These are phyloP conservation scores for Adansonia rubrostipa DNA, from an alignment of 441 rosid genomes.

Conservation along the genomic window DNA sequence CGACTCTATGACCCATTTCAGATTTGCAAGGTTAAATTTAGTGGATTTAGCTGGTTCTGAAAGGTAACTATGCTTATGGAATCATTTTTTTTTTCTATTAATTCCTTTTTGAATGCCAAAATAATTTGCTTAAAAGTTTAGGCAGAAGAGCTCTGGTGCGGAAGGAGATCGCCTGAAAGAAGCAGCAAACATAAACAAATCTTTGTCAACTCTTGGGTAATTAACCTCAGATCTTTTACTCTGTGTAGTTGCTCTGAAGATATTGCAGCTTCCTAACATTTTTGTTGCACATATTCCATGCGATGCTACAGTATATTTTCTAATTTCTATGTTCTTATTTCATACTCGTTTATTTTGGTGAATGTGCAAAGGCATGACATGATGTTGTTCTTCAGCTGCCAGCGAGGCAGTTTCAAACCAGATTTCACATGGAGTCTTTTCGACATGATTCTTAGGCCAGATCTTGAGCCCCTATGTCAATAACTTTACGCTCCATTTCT, in stretches of 20 bases:
- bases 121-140: slow-evolving; percentile 39
- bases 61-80: slow-evolving; percentile 53
- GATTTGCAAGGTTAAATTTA: slow-evolving; percentile 93
- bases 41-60: slow-evolving; percentile 99
- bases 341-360: slow-evolving; percentile 11
- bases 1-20: slow-evolving; percentile 78
- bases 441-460: slow-evolving; percentile 11
- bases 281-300: slow-evolving; percentile 17
- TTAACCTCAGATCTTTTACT: slow-evolving; percentile 26
- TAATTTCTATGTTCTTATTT: slow-evolving; percentile 22
- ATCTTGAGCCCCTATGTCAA: background rate
- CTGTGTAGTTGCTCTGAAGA: slow-evolving; percentile 5
- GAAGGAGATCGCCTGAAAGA: slow-evolving; percentile 98
- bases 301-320: slow-evolving; percentile 21
- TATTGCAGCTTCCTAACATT: background rate
- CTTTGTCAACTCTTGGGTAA: slow-evolving; percentile 96
- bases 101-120: background rate
- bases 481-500: background rate
- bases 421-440: slow-evolving; percentile 5
- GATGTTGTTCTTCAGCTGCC: slow-evolving; percentile 21
- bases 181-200: slow-evolving; percentile 96
- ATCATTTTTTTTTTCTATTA: slow-evolving; percentile 12
- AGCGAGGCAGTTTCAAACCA: slow-evolving; percentile 14
- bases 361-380: background rate
- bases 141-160: slow-evolving; percentile 98